phyloP scores from a whole-genome alignment of 2,329 filamentous ascomycete genomes.

The Stachybotrys echinatus region DNA sequence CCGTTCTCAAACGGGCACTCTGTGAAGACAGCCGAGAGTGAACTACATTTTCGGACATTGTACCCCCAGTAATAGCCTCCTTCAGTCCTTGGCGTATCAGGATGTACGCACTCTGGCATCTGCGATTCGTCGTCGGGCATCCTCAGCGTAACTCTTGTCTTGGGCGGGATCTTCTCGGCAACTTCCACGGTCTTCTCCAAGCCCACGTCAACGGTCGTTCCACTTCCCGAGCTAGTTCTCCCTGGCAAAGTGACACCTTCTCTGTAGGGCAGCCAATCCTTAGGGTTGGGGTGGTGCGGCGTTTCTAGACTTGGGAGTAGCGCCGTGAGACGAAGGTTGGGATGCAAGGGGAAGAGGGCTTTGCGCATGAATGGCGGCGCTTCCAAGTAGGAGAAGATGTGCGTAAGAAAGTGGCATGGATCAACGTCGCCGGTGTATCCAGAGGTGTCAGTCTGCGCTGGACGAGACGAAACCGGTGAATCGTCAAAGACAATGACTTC shows the following conservation, averaged over 20 bases:
- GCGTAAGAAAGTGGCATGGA: slow-evolving; percentile 73
- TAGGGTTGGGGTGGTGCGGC: slow-evolving; percentile 72
- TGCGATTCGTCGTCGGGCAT: slow-evolving; percentile 46
- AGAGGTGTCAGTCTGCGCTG: slow-evolving; percentile 41
- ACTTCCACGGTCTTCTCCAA: slow-evolving; percentile 52
- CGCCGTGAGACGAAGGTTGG: slow-evolving; percentile 69
- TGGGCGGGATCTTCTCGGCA: slow-evolving; percentile 56
- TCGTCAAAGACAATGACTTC: slow-evolving; percentile 82
- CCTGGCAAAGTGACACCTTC: slow-evolving; percentile 65
- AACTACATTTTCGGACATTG: slow-evolving; percentile 58
- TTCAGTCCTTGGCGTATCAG: slow-evolving; percentile 64
- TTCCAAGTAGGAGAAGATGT: slow-evolving; percentile 77
- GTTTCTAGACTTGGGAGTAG: slow-evolving; percentile 74
- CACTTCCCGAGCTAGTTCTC: slow-evolving; percentile 31
- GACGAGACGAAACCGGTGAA: slow-evolving; percentile 40
- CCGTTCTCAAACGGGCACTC: slow-evolving; percentile 70
- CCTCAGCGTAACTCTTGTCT: slow-evolving; percentile 69
- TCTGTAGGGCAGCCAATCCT: slow-evolving; percentile 74
- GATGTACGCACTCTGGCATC: slow-evolving; percentile 56
- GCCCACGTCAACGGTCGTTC: slow-evolving; percentile 56
- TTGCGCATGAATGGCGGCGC: slow-evolving; percentile 78
- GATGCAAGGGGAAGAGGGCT: slow-evolving; percentile 70
- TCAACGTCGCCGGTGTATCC: slow-evolving; percentile 66
- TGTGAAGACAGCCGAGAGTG: slow-evolving; percentile 70
- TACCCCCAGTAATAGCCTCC: slow-evolving; percentile 87